phyloP scores from a whole-genome alignment of 345 rosid genomes.

The Microcos paniculata region DNA sequence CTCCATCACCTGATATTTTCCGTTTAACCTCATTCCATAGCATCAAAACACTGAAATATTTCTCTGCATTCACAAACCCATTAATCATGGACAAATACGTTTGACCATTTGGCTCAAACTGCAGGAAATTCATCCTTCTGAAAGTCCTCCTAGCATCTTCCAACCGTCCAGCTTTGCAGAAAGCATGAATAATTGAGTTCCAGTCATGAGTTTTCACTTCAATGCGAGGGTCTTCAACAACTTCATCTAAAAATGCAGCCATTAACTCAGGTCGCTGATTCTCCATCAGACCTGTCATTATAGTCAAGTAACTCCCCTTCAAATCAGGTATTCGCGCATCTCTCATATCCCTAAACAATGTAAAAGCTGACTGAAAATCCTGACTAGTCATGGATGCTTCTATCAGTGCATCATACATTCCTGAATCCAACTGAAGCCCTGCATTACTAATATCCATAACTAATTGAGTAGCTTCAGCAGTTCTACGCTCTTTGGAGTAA shows the following conservation, averaged over 20 bases:
- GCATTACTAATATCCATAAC: slow-evolving; percentile 71
- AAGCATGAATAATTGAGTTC: slow-evolving; percentile 96
- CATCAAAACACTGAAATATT: slow-evolving; percentile 70
- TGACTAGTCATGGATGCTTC: slow-evolving; percentile 93
- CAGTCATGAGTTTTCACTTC: slow-evolving; percentile 94
- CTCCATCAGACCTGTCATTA: slow-evolving; percentile 86
- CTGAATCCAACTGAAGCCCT: slow-evolving; percentile 69
- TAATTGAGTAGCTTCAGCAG: slow-evolving; percentile 91
- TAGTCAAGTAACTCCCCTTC: slow-evolving; percentile 80
- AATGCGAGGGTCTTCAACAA: slow-evolving; percentile 82
- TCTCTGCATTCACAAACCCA: slow-evolving; percentile 74
- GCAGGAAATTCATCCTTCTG: slow-evolving; percentile 82
- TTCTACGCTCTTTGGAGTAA: slow-evolving; percentile 73
- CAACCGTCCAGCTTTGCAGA: slow-evolving; percentile 79
- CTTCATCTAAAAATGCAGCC: slow-evolving; percentile 93
- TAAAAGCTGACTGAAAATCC: slow-evolving; percentile 88
- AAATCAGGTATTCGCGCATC: slow-evolving; percentile 56
- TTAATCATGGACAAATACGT: slow-evolving; percentile 84
- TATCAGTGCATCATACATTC: slow-evolving; percentile 56
- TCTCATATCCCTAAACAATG: slow-evolving; percentile 90
- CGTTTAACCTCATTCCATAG: slow-evolving; percentile 86
- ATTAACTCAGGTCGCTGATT: slow-evolving; percentile 77
- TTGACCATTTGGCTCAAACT: slow-evolving; percentile 79
- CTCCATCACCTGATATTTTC: slow-evolving; percentile 54
- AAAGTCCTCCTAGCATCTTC: slow-evolving; percentile 90